Evolutionary conservation across 768 basidiomycete genomes (phyloP).

Genomic region (Phanerochaete carnosa): DNA sequence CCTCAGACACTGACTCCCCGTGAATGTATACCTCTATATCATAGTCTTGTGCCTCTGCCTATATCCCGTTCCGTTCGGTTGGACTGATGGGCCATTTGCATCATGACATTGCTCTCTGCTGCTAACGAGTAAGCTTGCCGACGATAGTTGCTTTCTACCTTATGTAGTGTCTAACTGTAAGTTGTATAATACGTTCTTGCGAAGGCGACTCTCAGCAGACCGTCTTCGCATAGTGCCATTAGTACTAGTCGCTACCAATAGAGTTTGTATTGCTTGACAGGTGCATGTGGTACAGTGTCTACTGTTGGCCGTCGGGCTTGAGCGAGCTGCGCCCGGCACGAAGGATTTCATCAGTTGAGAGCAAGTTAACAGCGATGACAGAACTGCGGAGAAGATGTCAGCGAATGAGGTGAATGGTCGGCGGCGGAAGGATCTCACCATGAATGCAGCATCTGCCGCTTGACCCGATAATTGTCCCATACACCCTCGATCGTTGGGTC

Average conservation of each 20-base stretch:
- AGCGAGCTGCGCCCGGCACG: slow-evolving; percentile 85
- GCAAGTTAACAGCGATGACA: slow-evolving; percentile 90
- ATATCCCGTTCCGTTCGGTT: neutral
- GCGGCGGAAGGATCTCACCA: slow-evolving; percentile 51
- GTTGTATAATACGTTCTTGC: neutral
- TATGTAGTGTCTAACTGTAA: slow-evolving; percentile 7
- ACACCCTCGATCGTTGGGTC: slow-evolving; percentile 95
- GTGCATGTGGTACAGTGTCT: slow-evolving; percentile 15
- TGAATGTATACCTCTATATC: neutral
- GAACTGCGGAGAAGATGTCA: slow-evolving; percentile 45
- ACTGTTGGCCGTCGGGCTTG: slow-evolving; percentile 73
- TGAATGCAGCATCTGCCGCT: slow-evolving; percentile 97
- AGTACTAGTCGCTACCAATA: neutral
- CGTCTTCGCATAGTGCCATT: neutral
- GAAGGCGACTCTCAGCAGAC: neutral
- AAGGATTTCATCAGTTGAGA: slow-evolving; percentile 95
- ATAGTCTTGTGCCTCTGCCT: neutral
- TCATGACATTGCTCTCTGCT: neutral
- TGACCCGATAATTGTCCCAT: slow-evolving; percentile 99
- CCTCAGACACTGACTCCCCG: slow-evolving; percentile 5
- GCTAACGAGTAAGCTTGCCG: neutral
- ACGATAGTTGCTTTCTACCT: neutral
- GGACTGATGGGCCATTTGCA: neutral
- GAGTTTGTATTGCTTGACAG: slow-evolving; percentile 1
- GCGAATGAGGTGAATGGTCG: slow-evolving; percentile 15